These are phyloP conservation scores for Candida peoriensis DNA, from an alignment of 805 yeast genomes.

Conservation along the genomic window DNA sequence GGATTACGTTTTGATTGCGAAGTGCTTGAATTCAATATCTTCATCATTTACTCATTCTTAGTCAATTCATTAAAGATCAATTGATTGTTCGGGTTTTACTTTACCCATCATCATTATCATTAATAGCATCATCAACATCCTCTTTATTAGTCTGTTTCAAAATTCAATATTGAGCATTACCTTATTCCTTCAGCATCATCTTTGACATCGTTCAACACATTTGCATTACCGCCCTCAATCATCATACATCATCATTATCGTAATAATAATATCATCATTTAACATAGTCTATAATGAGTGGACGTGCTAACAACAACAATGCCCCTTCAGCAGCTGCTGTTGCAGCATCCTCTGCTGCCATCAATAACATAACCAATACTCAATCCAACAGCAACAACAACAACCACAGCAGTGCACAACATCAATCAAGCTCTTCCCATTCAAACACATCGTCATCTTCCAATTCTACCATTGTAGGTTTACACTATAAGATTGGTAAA, in stretches of 20 bases:
- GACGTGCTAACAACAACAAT: not conserved
- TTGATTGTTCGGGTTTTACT: too few relatives aligned
- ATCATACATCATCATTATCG: too few relatives aligned
- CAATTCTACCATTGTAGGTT: slow-evolving; percentile 35
- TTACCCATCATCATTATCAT: slow-evolving; percentile 92
- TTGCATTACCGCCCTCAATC: too few relatives aligned
- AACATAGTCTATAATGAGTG: not conserved
- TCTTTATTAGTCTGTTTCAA: slow-evolving; percentile 73
- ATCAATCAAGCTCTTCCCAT: slow-evolving; percentile 1
- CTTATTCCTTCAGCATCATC: too few relatives aligned
- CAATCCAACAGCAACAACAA: too few relatives aligned
- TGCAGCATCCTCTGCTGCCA: slow-evolving; percentile 25
- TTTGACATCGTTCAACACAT: too few relatives aligned
- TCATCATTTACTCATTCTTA: too few relatives aligned
- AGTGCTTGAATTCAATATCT: too few relatives aligned
- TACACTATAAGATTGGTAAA: slow-evolving; percentile 74
- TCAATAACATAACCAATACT: slow-evolving; percentile 23
- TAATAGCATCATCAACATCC: slow-evolving; percentile 85
- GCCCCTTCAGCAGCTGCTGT: slow-evolving; percentile 24
- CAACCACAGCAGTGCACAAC: slow-evolving; percentile 4
- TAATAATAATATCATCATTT: too few relatives aligned
- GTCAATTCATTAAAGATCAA: too few relatives aligned
- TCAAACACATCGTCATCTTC: slow-evolving; percentile 7
- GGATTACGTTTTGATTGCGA: too few relatives aligned
- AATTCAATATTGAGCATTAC: slow-evolving; percentile 48